Evolutionary conservation across 2,329 filamentous ascomycete species (phyloP).

Genomic region (Chrysoporthe deuterocubensis): DNA sequence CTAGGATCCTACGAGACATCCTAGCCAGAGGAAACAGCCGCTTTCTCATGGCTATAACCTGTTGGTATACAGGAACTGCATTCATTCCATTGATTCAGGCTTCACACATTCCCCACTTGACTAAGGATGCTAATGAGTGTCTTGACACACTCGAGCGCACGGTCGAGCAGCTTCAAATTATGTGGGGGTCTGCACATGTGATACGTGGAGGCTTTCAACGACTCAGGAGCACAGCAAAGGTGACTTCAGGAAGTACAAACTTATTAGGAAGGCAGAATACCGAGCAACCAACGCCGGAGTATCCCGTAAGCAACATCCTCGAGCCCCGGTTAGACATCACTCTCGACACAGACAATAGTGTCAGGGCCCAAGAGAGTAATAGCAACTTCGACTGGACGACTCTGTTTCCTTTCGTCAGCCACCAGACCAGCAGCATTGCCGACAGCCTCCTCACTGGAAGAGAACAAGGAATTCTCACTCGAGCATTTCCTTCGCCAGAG

Average conservation of each 20-base stretch:
- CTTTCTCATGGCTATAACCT: slow-evolving; percentile 48
- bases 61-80: slow-evolving; percentile 48
- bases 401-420: slow-evolving; percentile 42
- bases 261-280: not conserved
- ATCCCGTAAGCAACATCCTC: not conserved
- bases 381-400: slow-evolving; percentile 39
- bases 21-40: slow-evolving; percentile 43
- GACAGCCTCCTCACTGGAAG: slow-evolving; percentile 33
- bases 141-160: slow-evolving; percentile 39
- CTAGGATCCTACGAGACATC: slow-evolving; percentile 44
- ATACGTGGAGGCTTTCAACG: slow-evolving; percentile 40
- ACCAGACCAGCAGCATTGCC: slow-evolving; percentile 37
- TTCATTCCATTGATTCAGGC: slow-evolving; percentile 47
- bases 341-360: not conserved
- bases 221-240: slow-evolving; percentile 27
- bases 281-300: not conserved
- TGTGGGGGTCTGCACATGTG: slow-evolving; percentile 44
- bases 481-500: slow-evolving; percentile 11
- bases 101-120: slow-evolving; percentile 38
- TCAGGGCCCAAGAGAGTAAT: slow-evolving; percentile 18
- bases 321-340: not conserved
- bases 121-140: slow-evolving; percentile 39
- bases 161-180: slow-evolving; percentile 38
- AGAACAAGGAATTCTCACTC: slow-evolving; percentile 30
- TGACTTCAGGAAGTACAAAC: not conserved